Conservation (phyloP, 768 basidiomycete genomes). For the Candolleomyces eurysporus region DNA sequence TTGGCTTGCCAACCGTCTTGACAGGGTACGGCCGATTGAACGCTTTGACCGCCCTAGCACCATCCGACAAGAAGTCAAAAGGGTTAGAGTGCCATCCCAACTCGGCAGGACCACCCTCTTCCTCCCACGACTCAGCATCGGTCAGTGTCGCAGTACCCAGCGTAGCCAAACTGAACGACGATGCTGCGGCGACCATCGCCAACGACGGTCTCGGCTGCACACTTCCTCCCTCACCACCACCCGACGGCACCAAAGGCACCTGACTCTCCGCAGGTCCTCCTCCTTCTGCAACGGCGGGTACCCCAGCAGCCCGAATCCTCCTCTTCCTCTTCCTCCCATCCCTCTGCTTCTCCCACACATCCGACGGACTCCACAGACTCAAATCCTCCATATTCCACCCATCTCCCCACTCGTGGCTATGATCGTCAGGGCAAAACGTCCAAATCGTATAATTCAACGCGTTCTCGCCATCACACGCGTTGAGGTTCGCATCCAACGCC, state of each 20-base stretch:
- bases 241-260: not conserved
- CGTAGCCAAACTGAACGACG: conserved; percentile 25
- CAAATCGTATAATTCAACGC: conserved; percentile 80
- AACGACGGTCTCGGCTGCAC: conserved; percentile 11
- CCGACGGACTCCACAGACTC: conserved; percentile 82
- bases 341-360: conserved; percentile 33
- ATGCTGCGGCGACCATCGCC: conserved; percentile 22
- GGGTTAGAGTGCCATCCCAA: conserved; percentile 28
- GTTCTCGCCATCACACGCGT: conserved; percentile 75
- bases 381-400: conserved; percentile 97
- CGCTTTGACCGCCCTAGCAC: conserved; percentile 80
- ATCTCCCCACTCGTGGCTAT: conserved; percentile 88
- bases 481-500: conserved; percentile 84
- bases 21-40: conserved; percentile 84
- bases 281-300: not conserved
- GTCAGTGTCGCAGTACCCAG: conserved; percentile 14
- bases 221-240: not conserved
- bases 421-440: conserved; percentile 80
- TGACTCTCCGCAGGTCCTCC: not conserved
- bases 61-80: conserved; percentile 78
- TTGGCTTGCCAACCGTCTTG: conserved; percentile 67
- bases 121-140: conserved; percentile 2
- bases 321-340: conserved; percentile 15
- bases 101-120: not conserved
- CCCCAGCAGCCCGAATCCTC: conserved; percentile 10